Conservation (phyloP, 371 early-diverging fungal genomes). For the Gilbertella persicaria region DNA sequence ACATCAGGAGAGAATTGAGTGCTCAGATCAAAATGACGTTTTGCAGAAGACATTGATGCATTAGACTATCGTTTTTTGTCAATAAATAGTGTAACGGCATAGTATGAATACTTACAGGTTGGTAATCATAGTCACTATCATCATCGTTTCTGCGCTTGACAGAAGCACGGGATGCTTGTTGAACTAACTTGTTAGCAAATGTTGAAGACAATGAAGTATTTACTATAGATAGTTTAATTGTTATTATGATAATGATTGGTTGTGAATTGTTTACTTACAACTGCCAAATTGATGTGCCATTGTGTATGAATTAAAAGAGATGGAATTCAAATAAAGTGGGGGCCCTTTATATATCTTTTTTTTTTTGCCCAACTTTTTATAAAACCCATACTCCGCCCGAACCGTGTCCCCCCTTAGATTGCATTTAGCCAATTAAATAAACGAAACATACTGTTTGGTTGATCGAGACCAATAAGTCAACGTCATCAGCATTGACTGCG, state of each 20-base stretch:
- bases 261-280: no score
- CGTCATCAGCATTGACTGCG: no score
- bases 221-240: no score
- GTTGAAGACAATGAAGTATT: not conserved
- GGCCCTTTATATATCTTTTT: conserved; percentile 15
- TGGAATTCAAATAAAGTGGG: not conserved
- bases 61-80: not conserved
- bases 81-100: no score
- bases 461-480: no score
- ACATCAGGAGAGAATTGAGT: conserved; percentile 26
- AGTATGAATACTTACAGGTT: no score
- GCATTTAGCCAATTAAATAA: not conserved
- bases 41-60: conserved; percentile 8
- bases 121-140: conserved; percentile 2
- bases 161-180: not conserved
- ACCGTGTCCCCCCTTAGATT: not conserved
- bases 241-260: no score
- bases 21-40: conserved; percentile 28
- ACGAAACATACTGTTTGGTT: not conserved
- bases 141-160: conserved; percentile 34
- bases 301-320: not conserved
- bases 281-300: conserved; percentile 28
- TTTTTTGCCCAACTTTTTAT: conserved; percentile 10
- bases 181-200: not conserved
- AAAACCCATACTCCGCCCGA: not conserved